Conservation (phyloP, 1,139 yeast genomes). For the Sugiyamaella pinicola region DNA sequence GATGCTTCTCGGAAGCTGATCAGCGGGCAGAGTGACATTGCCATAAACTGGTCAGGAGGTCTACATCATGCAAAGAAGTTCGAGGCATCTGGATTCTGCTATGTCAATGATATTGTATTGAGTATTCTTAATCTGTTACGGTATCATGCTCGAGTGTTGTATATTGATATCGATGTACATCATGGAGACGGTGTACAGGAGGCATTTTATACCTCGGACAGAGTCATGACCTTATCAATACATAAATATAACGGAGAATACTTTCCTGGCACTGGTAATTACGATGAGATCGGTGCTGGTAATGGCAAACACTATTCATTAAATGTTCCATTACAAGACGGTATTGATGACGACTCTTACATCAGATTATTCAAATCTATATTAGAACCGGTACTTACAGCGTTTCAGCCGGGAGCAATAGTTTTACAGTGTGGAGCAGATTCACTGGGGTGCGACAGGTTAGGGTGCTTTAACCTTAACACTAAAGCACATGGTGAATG, state of each 20-base stretch:
- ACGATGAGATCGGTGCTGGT: conserved; percentile 79
- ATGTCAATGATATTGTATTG: conserved; percentile 89
- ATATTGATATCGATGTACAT: conserved; percentile 93
- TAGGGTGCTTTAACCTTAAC: conserved; percentile 91
- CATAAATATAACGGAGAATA: conserved; percentile 95
- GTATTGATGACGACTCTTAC: conserved; percentile 92
- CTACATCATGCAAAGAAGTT: conserved; percentile 94
- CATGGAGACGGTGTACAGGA: conserved; percentile 99
- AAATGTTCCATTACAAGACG: conserved; percentile 93
- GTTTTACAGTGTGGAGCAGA: conserved; percentile 98
- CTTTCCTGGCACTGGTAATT: conserved; percentile 93
- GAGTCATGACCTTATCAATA: conserved; percentile 94
- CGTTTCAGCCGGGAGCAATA: conserved; percentile 86
- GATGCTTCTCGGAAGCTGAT: conserved; percentile 89
- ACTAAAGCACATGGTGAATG: conserved; percentile 95
- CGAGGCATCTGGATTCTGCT: conserved; percentile 94
- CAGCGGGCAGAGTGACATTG: conserved; percentile 87
- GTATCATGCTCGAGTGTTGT: conserved; percentile 86
- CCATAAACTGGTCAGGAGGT: conserved; percentile 97
- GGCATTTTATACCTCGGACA: conserved; percentile 91
- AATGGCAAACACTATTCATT: conserved; percentile 83
- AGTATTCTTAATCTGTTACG: conserved; percentile 81
- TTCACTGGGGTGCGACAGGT: conserved; percentile 86
- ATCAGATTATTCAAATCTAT: conserved; percentile 75
- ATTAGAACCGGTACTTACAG: conserved; percentile 82